phyloP scores from a whole-genome alignment of 345 rosid genomes.

The Sisymbrium altissimum region DNA sequence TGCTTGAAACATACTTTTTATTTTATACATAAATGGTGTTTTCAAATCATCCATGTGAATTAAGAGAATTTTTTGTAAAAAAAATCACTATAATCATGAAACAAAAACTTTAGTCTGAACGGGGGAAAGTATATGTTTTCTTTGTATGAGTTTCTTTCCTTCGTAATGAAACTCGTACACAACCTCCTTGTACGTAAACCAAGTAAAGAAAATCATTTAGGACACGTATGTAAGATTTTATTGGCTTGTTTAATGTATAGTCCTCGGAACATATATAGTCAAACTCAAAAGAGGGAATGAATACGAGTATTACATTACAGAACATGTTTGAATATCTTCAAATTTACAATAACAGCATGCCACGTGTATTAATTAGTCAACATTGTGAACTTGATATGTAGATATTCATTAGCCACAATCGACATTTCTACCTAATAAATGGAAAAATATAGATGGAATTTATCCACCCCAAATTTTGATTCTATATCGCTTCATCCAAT shows the following conservation, averaged over 20 bases:
- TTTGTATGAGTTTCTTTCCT: not conserved
- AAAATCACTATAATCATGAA: not conserved
- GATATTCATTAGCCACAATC: not conserved
- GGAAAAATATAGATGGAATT: not conserved
- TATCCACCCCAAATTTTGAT: not conserved
- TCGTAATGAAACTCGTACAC: no score
- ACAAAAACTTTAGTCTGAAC: not conserved
- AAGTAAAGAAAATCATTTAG: not conserved
- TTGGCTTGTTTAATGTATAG: not conserved
- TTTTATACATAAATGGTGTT: not conserved
- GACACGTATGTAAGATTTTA: slow-evolving; percentile 13
- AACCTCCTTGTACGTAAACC: not conserved
- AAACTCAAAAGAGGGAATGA: not conserved
- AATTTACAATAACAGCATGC: not conserved
- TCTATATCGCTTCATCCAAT: not conserved
- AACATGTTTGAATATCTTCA: not conserved
- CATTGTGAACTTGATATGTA: slow-evolving; percentile 6
- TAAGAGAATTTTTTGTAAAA: not conserved
- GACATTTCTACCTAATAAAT: not conserved
- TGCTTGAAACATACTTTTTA: not conserved
- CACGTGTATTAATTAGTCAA: slow-evolving; percentile 21
- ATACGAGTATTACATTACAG: slow-evolving; percentile 4
- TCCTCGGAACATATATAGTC: slow-evolving; percentile 1
- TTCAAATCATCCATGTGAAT: not conserved
- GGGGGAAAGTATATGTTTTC: not conserved